These are phyloP conservation scores for Borovskyia barvae DNA, from an alignment of 208 protist genomes.

Conservation along the genomic window DNA sequence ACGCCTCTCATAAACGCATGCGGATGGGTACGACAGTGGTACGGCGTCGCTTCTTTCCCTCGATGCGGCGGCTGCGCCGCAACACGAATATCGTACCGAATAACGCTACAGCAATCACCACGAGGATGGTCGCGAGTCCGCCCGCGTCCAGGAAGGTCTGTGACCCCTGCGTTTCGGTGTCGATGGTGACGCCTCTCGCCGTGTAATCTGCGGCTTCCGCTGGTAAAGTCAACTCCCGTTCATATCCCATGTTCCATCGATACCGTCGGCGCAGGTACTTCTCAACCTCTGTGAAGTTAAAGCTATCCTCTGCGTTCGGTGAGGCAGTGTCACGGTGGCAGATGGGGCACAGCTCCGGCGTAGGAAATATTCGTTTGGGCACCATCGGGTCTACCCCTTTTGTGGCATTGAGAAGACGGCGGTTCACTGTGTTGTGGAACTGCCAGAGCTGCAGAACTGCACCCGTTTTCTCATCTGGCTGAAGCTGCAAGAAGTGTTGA, in stretches of 20 bases:
- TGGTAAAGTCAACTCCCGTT: too few relatives aligned
- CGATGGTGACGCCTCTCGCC: too few relatives aligned
- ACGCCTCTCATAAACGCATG: conserved; percentile 1
- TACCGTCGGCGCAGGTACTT: conserved; percentile 30
- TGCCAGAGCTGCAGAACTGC: conserved; percentile 60
- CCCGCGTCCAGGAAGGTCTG: too few relatives aligned
- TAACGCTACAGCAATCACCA: conserved; percentile 17
- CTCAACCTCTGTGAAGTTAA: conserved; percentile 11
- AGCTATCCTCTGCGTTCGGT: background rate
- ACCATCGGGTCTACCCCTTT: conserved; percentile 52
- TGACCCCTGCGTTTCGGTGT: too few relatives aligned
- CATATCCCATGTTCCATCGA: conserved; percentile 40
- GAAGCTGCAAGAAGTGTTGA: conserved; percentile 51
- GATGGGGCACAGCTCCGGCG: conserved; percentile 16
- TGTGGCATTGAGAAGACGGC: conserved; percentile 24
- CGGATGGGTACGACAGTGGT: conserved; percentile 26
- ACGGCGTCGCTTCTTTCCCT: conserved; percentile 1
- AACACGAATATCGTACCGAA: conserved; percentile 23
- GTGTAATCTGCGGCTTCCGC: too few relatives aligned
- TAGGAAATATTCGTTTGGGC: conserved; percentile 59
- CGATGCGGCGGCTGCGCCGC: background rate
- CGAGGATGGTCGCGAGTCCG: conserved; percentile 21
- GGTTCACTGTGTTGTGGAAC: conserved; percentile 76
- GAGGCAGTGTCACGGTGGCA: conserved; percentile 22
- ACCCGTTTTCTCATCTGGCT: conserved; percentile 22